Percentiles rank a stretch among this genome's conserved stretches.
Conservation (phyloP, 2,329 filamentous ascomycete genomes). For the Elsinoe necatrix region DNA sequence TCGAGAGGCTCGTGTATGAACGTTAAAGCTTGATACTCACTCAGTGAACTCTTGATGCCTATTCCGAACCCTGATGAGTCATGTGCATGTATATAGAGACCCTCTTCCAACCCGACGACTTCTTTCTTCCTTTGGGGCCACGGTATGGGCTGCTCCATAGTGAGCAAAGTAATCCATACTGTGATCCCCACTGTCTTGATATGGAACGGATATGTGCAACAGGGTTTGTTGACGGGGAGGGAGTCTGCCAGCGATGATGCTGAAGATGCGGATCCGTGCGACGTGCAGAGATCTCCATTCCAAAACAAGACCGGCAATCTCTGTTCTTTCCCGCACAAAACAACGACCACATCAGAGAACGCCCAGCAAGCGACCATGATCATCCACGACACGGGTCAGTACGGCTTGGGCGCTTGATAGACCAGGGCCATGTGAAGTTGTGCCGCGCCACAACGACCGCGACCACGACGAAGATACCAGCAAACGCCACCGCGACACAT, state of each 20-base stretch:
- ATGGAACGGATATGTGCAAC: not conserved
- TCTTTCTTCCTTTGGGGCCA: not conserved
- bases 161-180: constrained; percentile 9
- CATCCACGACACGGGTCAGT: not conserved
- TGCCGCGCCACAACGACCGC: not conserved
- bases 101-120: no score
- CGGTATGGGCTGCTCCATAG: constrained; percentile 2
- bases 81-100: not conserved
- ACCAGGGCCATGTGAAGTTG: not conserved
- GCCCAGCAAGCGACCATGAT: not conserved
- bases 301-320: not conserved
- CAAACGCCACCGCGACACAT: constrained; percentile 6
- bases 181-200: not conserved
- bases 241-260: not conserved
- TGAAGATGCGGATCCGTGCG: constrained; percentile 1
- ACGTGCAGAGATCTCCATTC: constrained; percentile 1
- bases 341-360: not conserved
- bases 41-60: constrained; percentile 3
- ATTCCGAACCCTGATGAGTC: constrained; percentile 11
- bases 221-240: no score
- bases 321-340: not conserved
- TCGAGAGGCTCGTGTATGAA: not conserved
- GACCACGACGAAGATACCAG: not conserved
- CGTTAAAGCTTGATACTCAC: not conserved
- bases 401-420: not conserved